These are phyloP conservation scores for Gnomoniopsis sp. DNA, from an alignment of 2,329 filamentous ascomycete species.

Conservation along the genomic window DNA sequence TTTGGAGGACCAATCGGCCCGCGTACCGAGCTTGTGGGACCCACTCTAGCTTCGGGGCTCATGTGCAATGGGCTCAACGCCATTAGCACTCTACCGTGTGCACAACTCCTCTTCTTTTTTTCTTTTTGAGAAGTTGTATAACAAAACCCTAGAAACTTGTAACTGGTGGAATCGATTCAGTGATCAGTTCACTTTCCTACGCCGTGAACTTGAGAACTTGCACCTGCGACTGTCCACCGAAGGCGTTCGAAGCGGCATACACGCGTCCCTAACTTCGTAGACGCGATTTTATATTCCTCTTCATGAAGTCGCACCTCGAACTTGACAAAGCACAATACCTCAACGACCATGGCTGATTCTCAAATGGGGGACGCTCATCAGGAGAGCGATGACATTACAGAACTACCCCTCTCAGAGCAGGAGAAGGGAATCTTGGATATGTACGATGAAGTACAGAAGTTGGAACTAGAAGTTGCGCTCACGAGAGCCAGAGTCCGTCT, in stretches of 20 bases:
- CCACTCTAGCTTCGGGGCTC: not conserved
- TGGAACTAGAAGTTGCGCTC: conserved; percentile 69
- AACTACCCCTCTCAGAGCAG: conserved; percentile 54
- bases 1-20: not conserved
- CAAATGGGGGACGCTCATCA: conserved; percentile 20
- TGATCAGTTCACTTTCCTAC: not conserved
- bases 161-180: not conserved
- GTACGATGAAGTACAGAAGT: conserved; percentile 68
- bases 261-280: not conserved
- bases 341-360: conserved; percentile 21
- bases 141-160: too few relatives aligned
- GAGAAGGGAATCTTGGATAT: conserved; percentile 66
- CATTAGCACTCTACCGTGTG: not conserved
- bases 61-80: not conserved
- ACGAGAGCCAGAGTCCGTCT: conserved; percentile 40
- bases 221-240: not conserved
- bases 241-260: not conserved
- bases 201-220: not conserved
- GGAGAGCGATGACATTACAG: not conserved
- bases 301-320: not conserved
- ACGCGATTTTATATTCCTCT: not conserved
- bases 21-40: not conserved
- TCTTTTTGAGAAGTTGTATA: not conserved
- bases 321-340: not conserved
- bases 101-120: not conserved